Evolutionary conservation across 805 yeast genomes (phyloP).

Genomic region (Cyberlindnera americana): DNA sequence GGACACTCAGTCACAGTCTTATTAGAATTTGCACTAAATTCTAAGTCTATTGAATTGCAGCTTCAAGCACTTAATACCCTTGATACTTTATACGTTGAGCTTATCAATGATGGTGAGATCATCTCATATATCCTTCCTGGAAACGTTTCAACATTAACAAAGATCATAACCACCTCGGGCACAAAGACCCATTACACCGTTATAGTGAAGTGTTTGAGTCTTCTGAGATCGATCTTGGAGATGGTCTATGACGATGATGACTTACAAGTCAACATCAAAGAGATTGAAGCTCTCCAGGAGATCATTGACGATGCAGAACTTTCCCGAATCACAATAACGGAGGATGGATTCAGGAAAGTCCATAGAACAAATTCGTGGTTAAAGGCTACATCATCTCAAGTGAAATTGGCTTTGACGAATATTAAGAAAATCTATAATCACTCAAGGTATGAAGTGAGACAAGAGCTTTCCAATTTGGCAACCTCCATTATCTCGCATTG

Average conservation of each 20-base stretch:
- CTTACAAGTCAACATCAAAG: constrained; percentile 28
- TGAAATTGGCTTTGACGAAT: constrained; percentile 39
- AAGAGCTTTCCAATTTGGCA: constrained; percentile 31
- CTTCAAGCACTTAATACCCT: constrained; percentile 34
- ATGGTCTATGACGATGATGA: constrained; percentile 42
- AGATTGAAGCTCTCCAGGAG: constrained; percentile 19
- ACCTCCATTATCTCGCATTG: constrained; percentile 31
- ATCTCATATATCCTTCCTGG: constrained; percentile 51
- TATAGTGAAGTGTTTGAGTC: constrained; percentile 28
- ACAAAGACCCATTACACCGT: constrained; percentile 37
- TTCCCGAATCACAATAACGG: constrained; percentile 19
- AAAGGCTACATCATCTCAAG: constrained; percentile 48
- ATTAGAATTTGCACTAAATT: constrained; percentile 32
- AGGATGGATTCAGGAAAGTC: constrained; percentile 20
- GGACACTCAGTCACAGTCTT: constrained; percentile 47
- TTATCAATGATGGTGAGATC: constrained; percentile 44
- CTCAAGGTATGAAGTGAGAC: constrained; percentile 33
- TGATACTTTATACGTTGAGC: constrained; percentile 30
- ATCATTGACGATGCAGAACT: constrained; percentile 15
- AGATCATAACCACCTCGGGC: constrained; percentile 32
- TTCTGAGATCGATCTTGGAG: constrained; percentile 30
- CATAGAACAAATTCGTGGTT: constrained; percentile 53
- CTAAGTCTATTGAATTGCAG: constrained; percentile 31
- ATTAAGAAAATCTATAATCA: constrained; percentile 26
- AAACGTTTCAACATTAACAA: constrained; percentile 42